These are phyloP conservation scores for Neurospora discreta DNA, from an alignment of 495 filamentous ascomycete genomes.

Conservation along the genomic window DNA sequence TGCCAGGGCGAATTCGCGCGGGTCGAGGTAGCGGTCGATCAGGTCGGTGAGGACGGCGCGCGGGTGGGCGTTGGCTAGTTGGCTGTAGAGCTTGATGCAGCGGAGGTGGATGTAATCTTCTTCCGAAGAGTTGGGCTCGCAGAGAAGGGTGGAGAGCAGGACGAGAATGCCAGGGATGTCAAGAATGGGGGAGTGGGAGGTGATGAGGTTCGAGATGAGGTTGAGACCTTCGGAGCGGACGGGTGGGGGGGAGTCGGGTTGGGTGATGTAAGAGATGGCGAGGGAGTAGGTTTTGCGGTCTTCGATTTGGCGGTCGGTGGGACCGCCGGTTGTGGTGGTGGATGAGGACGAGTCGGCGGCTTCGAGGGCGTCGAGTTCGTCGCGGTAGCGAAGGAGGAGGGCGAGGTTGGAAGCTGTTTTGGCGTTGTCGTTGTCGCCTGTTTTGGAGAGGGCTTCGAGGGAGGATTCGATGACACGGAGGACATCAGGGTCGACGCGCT, in stretches of 20 bases:
- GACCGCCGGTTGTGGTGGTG: not conserved
- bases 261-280: slow-evolving; percentile 60
- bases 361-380: slow-evolving; percentile 26
- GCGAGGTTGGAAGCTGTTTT: slow-evolving; percentile 47
- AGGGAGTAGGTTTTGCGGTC: slow-evolving; percentile 61
- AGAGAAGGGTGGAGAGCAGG: slow-evolving; percentile 53
- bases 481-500: slow-evolving; percentile 30
- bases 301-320: slow-evolving; percentile 39
- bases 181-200: slow-evolving; percentile 49
- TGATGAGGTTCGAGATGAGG: slow-evolving; percentile 54
- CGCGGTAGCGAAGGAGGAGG: slow-evolving; percentile 46
- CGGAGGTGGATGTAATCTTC: slow-evolving; percentile 71
- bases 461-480: slow-evolving; percentile 42
- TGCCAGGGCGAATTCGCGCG: slow-evolving; percentile 34
- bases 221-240: slow-evolving; percentile 70
- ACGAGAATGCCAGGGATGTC: slow-evolving; percentile 59
- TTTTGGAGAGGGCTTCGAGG: slow-evolving; percentile 32
- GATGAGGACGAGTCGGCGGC: not conserved
- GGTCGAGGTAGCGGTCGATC: slow-evolving; percentile 58
- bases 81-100: slow-evolving; percentile 55
- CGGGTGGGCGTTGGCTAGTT: slow-evolving; percentile 54
- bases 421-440: slow-evolving; percentile 20
- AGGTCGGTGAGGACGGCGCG: slow-evolving; percentile 53
- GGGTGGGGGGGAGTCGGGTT: slow-evolving; percentile 55
- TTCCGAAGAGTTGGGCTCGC: slow-evolving; percentile 33